These are phyloP conservation scores for Lathyrus tuberosus DNA, from an alignment of 306 rosid species.

Conservation along the genomic window DNA sequence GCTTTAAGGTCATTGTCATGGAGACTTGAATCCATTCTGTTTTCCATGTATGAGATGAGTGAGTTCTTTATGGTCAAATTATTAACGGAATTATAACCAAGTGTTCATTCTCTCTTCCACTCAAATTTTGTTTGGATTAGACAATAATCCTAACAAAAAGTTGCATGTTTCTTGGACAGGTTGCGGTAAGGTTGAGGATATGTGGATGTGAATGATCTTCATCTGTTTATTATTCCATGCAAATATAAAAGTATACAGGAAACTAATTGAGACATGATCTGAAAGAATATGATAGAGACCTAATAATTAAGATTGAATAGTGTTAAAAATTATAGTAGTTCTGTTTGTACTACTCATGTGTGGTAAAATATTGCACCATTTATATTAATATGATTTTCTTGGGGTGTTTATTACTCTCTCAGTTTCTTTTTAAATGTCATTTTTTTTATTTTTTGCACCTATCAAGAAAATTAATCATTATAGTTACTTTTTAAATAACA, in stretches of 20 bases:
- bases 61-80: conserved; percentile 30
- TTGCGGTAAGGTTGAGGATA: conserved; percentile 8
- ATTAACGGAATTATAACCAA: conserved; percentile 31
- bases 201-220: conserved; percentile 32
- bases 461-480: too few species aligned
- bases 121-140: conserved; percentile 25
- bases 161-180: conserved; percentile 26
- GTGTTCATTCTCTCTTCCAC: conserved; percentile 45
- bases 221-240: conserved; percentile 26
- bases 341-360: neutral
- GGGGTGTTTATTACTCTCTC: too few species aligned
- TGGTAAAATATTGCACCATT: neutral
- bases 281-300: neutral
- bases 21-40: neutral
- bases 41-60: conserved; percentile 16
- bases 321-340: neutral
- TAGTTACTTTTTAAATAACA: too few species aligned
- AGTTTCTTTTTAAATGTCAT: too few species aligned
- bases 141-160: conserved; percentile 32
- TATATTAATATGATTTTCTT: neutral
- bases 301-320: conserved; percentile 3
- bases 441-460: too few species aligned
- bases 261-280: conserved; percentile 3
- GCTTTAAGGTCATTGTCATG: conserved; percentile 19
- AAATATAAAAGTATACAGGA: neutral